Evolutionary conservation across 441 rosid species (phyloP), one percentile per base, ranked within the genome.

Genomic region (Erysimum cheiri): DNA sequence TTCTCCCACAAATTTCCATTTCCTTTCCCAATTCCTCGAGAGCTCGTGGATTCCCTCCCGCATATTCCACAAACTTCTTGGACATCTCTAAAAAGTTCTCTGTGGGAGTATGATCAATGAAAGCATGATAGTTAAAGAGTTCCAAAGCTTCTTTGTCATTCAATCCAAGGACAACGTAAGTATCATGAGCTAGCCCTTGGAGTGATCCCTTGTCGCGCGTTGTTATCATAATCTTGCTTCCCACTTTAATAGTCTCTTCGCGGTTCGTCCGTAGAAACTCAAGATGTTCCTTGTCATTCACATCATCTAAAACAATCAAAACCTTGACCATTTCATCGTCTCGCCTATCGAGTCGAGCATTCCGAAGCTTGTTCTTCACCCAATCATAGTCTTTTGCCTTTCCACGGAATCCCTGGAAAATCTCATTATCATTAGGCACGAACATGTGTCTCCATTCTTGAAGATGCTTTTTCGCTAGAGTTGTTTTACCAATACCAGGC

Each of bases 181-280:
- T 44, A 14, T 43, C 35, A 0, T 56, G 1, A 29, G 11, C 64
- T 1, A 55, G 1, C 6, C 0, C 26, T 0, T 33, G 2, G 8
- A 10, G n/a, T 0, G n/a, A 13, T 2, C 64, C 57, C 46, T 6
- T 31, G 55, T 68, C 64, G 1, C 24, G 8, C 13, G 72, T 56
- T 33, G 64, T 41, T 4, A 68, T 68, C 12, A 68, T 10, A 19
- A 68, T 3, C 56, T 48, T 68, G 31, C 72, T 68, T 56, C 72
- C 72, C 0, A 17, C 7, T 0, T 1, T 22, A 43, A 67, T 32
- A 6, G 36, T 53, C 44, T 8, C 0, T 19, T 19, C 36, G n/a
- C 0, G 72, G 24, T 2, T 3, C 8, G 4, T 3, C 19, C 26
- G 19, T 12, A 44, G 9, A 44, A 44, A 44, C 3, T 44, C 49